A percentile compares a stretch with the other conserved stretches of the same genome.
These are phyloP conservation scores for Hyaloscypha bicolor DNA, from an alignment of 495 filamentous ascomycete species.

Conservation along the genomic window DNA sequence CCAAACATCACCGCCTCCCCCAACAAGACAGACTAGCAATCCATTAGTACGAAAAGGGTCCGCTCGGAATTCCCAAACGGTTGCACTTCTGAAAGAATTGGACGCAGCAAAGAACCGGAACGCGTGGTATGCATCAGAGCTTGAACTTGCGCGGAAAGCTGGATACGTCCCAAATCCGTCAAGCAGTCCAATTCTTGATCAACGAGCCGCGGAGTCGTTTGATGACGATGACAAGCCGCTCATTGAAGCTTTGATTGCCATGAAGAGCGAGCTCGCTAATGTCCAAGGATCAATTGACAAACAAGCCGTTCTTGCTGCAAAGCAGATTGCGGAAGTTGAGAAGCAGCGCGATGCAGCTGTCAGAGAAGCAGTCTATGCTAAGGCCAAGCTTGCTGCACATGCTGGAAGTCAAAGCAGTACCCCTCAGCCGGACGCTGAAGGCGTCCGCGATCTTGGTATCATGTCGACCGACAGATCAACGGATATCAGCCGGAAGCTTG, in stretches of 20 bases:
- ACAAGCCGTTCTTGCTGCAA: constrained; percentile 81
- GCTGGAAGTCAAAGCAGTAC: constrained; percentile 70
- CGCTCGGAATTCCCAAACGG: constrained; percentile 57
- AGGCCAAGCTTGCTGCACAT: constrained; percentile 87
- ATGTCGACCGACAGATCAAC: constrained; percentile 63
- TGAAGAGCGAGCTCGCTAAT: constrained; percentile 80
- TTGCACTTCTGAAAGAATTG: constrained; percentile 75
- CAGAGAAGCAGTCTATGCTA: constrained; percentile 90
- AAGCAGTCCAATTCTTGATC: constrained; percentile 74
- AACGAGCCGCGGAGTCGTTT: constrained; percentile 72
- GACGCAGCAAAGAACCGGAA: constrained; percentile 81
- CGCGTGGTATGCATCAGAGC: constrained; percentile 95
- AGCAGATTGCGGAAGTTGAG: constrained; percentile 88
- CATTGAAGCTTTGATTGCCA: constrained; percentile 88
- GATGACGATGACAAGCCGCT: constrained; percentile 89
- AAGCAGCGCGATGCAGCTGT: constrained; percentile 91
- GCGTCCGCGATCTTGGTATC: constrained; percentile 55
- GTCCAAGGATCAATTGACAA: constrained; percentile 86
- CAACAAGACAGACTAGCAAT: constrained; percentile 52
- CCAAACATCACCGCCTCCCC: constrained; percentile 54
- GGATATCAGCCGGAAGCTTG: constrained; percentile 82
- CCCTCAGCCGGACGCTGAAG: constrained; percentile 63
- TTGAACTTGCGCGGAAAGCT: constrained; percentile 84
- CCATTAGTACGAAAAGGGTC: constrained; percentile 50
- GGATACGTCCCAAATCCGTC: constrained; percentile 79